Conservation (phyloP, 1,284 basidiomycete genomes). For the Pseudozyma tsukubaensis region DNA sequence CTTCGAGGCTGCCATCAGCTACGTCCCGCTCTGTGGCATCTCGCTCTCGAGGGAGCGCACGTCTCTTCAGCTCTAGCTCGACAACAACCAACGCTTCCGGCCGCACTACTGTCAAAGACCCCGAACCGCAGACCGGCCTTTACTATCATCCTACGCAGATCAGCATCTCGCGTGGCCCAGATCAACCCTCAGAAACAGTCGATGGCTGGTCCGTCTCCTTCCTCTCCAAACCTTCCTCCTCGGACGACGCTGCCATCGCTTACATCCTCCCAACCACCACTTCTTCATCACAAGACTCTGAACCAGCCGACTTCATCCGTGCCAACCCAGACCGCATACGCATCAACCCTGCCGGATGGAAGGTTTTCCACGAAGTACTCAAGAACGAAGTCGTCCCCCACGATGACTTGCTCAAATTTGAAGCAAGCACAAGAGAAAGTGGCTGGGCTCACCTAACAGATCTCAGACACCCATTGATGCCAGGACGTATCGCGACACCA, state of each 20-base stretch:
- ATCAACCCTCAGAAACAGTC: conserved; percentile 11
- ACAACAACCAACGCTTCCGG: conserved; percentile 6
- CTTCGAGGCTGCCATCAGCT: neutral
- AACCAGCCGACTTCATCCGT: conserved; percentile 46
- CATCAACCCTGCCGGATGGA: conserved; percentile 56
- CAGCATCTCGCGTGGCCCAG: conserved; percentile 23
- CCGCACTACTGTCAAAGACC: conserved; percentile 37
- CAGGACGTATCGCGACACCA: conserved; percentile 61
- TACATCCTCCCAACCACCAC: conserved; percentile 32
- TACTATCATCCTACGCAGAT: conserved; percentile 56
- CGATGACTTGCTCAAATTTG: conserved; percentile 59
- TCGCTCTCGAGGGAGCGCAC: neutral
- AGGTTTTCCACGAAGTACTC: conserved; percentile 58
- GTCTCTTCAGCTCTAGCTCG: conserved; percentile 1
- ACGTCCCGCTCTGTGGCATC: neutral
- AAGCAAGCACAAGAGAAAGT: conserved; percentile 56
- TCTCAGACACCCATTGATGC: conserved; percentile 59
- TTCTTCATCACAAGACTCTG: conserved; percentile 20
- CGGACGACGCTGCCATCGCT: conserved; percentile 37
- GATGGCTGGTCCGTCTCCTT: conserved; percentile 55
- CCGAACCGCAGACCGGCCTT: conserved; percentile 49
- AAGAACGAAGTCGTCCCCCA: conserved; percentile 51
- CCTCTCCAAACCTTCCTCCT: conserved; percentile 25
- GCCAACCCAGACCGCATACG: conserved; percentile 51
- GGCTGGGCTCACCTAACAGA: conserved; percentile 66